phyloP scores from a whole-genome alignment of 345 rosid genomes.

The Syzygium grande region DNA sequence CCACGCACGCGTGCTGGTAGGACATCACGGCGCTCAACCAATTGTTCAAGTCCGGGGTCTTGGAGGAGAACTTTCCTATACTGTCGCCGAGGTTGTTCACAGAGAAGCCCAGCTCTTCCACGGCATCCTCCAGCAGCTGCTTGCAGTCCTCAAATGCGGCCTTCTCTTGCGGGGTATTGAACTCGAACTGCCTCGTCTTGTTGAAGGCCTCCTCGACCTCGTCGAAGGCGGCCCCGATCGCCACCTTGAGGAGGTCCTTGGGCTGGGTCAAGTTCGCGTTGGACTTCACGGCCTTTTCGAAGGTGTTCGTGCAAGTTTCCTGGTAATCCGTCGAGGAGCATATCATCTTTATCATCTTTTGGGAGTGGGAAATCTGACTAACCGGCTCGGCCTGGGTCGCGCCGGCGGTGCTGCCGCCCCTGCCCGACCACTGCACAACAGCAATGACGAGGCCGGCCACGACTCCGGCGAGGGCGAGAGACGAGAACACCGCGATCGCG shows the following conservation, averaged over 20 bases:
- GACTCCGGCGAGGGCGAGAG: conserved; percentile 23
- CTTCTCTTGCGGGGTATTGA: conserved; percentile 31
- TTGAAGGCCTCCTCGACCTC: conserved; percentile 28
- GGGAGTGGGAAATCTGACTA: conserved; percentile 8
- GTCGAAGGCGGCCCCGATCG: conserved; percentile 33
- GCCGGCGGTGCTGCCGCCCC: background rate
- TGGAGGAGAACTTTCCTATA: conserved; percentile 7
- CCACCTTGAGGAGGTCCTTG: conserved; percentile 33
- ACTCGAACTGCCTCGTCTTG: conserved; percentile 20
- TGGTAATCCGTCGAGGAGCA: conserved; percentile 49
- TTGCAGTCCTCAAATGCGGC: conserved; percentile 60
- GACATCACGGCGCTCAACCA: conserved; percentile 84
- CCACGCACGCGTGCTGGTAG: conserved; percentile 70
- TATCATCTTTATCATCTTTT: conserved; percentile 29
- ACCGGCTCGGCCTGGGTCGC: conserved; percentile 1
- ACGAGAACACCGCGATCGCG: conserved; percentile 20
- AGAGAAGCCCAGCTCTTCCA: conserved; percentile 37
- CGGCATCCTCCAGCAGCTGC: conserved; percentile 39
- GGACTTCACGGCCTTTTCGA: conserved; percentile 18
- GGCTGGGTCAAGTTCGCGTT: conserved; percentile 23
- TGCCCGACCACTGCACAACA: background rate
- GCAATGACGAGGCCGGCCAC: conserved; percentile 34
- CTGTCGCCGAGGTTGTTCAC: conserved; percentile 13
- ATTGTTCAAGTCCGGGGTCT: conserved; percentile 33
- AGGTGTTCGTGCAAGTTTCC: conserved; percentile 34